Evolutionary conservation across 2,329 filamentous ascomycete genomes (phyloP).

Genomic region (Pyrenophora seminiperda): DNA sequence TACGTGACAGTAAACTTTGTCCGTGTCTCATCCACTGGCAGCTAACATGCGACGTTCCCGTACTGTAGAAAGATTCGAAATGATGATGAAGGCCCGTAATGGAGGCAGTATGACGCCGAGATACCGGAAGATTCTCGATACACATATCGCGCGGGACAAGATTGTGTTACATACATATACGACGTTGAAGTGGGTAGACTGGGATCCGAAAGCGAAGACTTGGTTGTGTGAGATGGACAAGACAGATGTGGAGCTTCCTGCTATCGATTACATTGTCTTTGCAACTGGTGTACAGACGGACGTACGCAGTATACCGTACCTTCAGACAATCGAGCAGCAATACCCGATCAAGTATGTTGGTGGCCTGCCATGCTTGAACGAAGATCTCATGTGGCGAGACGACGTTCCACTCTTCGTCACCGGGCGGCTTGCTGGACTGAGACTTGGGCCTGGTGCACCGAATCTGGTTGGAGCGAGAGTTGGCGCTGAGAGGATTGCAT

Average conservation of each 20-base stretch:
- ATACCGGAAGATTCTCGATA: slow-evolving; percentile 69
- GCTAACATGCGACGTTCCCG: neutral
- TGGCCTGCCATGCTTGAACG: slow-evolving; percentile 73
- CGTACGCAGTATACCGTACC: slow-evolving; percentile 63
- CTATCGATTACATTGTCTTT: slow-evolving; percentile 72
- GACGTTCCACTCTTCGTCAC: slow-evolving; percentile 76
- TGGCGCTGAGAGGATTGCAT: slow-evolving; percentile 74
- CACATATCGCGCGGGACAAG: slow-evolving; percentile 59
- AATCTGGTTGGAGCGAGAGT: slow-evolving; percentile 76
- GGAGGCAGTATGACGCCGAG: slow-evolving; percentile 77
- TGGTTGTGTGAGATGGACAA: slow-evolving; percentile 23
- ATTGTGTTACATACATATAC: slow-evolving; percentile 65
- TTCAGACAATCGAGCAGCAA: slow-evolving; percentile 63
- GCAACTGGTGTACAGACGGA: slow-evolving; percentile 74
- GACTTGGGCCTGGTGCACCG: slow-evolving; percentile 72
- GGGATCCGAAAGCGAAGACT: slow-evolving; percentile 54
- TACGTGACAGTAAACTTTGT: slow-evolving; percentile 17
- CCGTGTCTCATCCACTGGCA: neutral
- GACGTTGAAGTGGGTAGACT: slow-evolving; percentile 58
- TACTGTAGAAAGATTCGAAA: slow-evolving; percentile 63
- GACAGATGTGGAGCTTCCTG: slow-evolving; percentile 58
- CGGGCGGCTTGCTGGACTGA: slow-evolving; percentile 69
- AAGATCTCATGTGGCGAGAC: slow-evolving; percentile 76
- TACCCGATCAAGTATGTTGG: slow-evolving; percentile 67
- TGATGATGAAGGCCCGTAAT: slow-evolving; percentile 68